Evolutionary conservation across 1,284 basidiomycete species (phyloP).

Genomic region (Irpex sp.): DNA sequence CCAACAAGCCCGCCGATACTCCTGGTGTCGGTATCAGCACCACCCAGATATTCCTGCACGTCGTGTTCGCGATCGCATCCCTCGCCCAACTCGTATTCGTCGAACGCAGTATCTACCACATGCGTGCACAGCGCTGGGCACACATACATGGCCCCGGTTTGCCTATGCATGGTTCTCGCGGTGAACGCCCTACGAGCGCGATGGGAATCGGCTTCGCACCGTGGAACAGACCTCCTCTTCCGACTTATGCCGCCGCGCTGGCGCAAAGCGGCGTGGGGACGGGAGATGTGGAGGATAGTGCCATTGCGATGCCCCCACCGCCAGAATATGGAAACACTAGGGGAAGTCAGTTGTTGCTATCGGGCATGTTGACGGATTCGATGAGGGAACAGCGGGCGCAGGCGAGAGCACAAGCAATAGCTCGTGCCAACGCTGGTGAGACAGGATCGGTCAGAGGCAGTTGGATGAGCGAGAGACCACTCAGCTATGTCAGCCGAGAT

Average conservation of each 20-base stretch:
- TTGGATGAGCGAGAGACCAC: constrained; percentile 32
- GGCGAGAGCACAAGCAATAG: constrained; percentile 12
- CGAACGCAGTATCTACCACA: constrained; percentile 54
- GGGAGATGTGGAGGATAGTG: constrained; percentile 65
- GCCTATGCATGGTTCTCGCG: constrained; percentile 34
- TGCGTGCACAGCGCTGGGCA: constrained; percentile 60
- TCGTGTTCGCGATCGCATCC: constrained; percentile 45
- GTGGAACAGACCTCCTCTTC: constrained; percentile 65
- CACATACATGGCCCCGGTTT: constrained; percentile 55
- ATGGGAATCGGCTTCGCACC: constrained; percentile 48
- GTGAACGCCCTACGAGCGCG: constrained; percentile 7
- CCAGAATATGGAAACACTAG: constrained; percentile 69
- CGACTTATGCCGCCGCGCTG: constrained; percentile 66
- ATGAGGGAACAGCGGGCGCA: constrained; percentile 34
- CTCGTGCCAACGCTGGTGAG: constrained; percentile 6
- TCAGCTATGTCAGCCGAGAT: constrained; percentile 50
- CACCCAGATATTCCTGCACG: constrained; percentile 50
- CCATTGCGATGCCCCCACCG: constrained; percentile 60
- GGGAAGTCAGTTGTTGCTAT: constrained; percentile 57
- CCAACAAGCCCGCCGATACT: constrained; percentile 2
- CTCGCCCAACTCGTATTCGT: constrained; percentile 53
- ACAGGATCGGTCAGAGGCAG: constrained; percentile 20
- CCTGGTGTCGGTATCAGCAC: constrained; percentile 15
- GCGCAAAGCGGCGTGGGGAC: constrained; percentile 63
- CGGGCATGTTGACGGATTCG: constrained; percentile 46